Percentiles rank a stretch among this genome's conserved stretches.
phyloP scores from a whole-genome alignment of 1,284 basidiomycete genomes.

The Trametes pubescens region DNA sequence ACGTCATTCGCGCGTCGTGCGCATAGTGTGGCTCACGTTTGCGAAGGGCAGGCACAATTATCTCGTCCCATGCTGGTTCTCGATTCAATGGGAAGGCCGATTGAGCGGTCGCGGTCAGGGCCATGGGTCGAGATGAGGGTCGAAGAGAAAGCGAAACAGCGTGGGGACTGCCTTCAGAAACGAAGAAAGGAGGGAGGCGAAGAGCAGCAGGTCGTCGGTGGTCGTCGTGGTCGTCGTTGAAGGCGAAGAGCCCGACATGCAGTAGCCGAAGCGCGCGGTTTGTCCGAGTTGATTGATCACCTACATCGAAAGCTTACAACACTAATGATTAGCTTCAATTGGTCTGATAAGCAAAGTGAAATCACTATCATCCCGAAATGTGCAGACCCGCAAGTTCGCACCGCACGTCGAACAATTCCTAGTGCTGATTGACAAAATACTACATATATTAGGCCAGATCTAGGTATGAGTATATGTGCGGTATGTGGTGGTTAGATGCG shows the following conservation, averaged over 20 bases:
- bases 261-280: slow-evolving; percentile 2
- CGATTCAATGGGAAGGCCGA: slow-evolving; percentile 52
- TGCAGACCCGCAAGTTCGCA: neutral
- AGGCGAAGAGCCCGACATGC: slow-evolving; percentile 24
- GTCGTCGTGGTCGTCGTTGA: slow-evolving; percentile 31
- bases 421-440: slow-evolving; percentile 13
- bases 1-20: slow-evolving; percentile 10
- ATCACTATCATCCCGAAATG: no score
- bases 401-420: slow-evolving; percentile 2
- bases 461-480: slow-evolving; percentile 31
- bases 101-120: slow-evolving; percentile 53
- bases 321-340: neutral
- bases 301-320: neutral
- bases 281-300: neutral
- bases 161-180: slow-evolving; percentile 33
- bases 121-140: slow-evolving; percentile 40
- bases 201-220: slow-evolving; percentile 35
- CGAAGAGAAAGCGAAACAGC: slow-evolving; percentile 29
- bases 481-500: slow-evolving; percentile 30
- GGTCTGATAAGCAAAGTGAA: no score
- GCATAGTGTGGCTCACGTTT: slow-evolving; percentile 57
- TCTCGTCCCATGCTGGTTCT: slow-evolving; percentile 73
- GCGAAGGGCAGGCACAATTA: slow-evolving; percentile 73
- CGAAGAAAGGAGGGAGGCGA: slow-evolving; percentile 37
- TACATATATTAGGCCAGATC: slow-evolving; percentile 33